phyloP scores from a whole-genome alignment of 2,329 filamentous ascomycete genomes.

The Epichloe sylvatica region DNA sequence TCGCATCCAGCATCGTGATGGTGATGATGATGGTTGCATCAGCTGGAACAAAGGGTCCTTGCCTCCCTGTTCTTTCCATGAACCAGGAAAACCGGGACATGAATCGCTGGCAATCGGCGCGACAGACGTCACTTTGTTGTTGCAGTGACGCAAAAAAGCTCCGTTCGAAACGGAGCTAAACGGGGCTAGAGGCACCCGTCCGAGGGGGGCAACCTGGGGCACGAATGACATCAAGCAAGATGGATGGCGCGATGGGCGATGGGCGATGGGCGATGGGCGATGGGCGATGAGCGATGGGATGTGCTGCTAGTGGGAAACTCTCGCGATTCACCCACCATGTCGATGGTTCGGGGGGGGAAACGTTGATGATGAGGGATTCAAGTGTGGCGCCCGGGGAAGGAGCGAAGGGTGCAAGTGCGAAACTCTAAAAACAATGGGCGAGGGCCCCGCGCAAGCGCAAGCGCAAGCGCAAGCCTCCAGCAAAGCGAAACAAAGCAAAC shows the following conservation, averaged over 20 bases:
- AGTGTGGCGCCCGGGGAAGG: no score
- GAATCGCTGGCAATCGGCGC: neutral
- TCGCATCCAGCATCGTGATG: no score
- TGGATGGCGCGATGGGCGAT: neutral
- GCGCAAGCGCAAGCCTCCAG: no score
- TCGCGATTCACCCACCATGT: no score
- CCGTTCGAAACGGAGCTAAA: neutral
- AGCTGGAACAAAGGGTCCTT: neutral
- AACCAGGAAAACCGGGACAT: neutral
- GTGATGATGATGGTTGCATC: neutral
- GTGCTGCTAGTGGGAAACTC: no score
- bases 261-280: neutral
- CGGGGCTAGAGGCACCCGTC: neutral
- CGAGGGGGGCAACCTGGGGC: no score
- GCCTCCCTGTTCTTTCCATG: neutral
- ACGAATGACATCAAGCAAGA: neutral
- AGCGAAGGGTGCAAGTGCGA: neutral
- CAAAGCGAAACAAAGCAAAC: neutral
- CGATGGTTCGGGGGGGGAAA: no score
- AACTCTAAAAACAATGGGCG: neutral
- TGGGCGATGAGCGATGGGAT: no score
- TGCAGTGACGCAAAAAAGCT: neutral
- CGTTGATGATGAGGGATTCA: no score
- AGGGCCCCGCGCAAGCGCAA: neutral
- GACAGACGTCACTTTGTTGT: neutral